Base-by-base conservation (phyloP, 331 rosid genomes). In the Ulmus americana region DNA sequence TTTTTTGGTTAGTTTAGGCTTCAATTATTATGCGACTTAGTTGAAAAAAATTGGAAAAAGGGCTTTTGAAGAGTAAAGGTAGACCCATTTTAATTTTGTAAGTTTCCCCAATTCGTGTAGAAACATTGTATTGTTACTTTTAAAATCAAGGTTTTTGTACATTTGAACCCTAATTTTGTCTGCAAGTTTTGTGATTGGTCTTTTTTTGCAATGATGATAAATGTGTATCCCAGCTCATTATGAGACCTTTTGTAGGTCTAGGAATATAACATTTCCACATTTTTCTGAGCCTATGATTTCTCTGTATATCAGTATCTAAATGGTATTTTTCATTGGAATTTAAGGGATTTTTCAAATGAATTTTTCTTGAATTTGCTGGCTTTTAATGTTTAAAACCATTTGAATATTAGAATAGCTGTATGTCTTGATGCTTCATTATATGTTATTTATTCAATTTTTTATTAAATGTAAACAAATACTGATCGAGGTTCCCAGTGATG, bases 141-240 rank as follows among this genome's bases (percentile, higher is more conserved):
- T 28, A 28, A 28, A 28, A 28, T 28, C 4, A 1, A 28, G 35
- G 35, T 28, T 28, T 28, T 28, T 28, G 28, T 28, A 28, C 35
- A 3, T 28, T 28, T 28, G 35, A 28, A 28, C 35, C 4, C 5
- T 9, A 46, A 1, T 3, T 10, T 3, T 9, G 0, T 35, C 0
- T 13, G 16, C 6, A 55, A 55, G 65, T 43, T 18, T 61, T 18
- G 13, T 15, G 35, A 28, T 28, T 28, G n/a, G 14, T 10, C 54
- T 13, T 49, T 13, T 6, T 51, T 5, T 55, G 67, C 76, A 41
- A 44, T 70, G 80, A 70, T 70, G 71, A 75, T 69, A 70, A 41
- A 43, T 64, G 76, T 70, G 70, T 35, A 64, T 76, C 76, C 76
- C 76, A 75, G 76, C 76, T 75, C 80, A 67, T 61, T 75, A 70